Conservation (phyloP, 352 stramenopile species). For the Globisporangium paddicum region DNA sequence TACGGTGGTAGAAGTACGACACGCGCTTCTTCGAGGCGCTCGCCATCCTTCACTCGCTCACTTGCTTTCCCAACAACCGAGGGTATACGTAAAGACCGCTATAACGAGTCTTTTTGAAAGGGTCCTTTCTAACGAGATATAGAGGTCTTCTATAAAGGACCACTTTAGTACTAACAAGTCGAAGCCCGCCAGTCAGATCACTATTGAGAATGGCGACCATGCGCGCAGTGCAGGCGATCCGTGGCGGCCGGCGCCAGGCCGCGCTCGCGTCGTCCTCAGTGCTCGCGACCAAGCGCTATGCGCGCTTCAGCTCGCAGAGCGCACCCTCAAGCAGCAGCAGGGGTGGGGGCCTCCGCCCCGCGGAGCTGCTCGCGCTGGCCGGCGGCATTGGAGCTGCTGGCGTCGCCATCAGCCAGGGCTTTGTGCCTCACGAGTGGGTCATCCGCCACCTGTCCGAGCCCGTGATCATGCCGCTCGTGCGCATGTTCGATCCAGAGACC, state of each 20-base stretch:
- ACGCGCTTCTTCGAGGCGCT: constrained; percentile 71
- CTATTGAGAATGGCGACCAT: constrained; percentile 4
- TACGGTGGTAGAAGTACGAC: constrained; percentile 88
- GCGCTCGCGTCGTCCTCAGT: background rate
- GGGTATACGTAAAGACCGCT: too few relatives aligned
- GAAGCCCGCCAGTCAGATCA: constrained; percentile 11
- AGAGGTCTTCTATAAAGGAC: background rate
- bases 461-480: constrained; percentile 74
- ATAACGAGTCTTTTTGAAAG: too few relatives aligned
- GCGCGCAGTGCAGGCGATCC: constrained; percentile 4
- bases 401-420: constrained; percentile 54
- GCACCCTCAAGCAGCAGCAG: background rate
- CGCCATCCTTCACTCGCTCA: constrained; percentile 18
- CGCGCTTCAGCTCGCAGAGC: constrained; percentile 4
- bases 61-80: background rate
- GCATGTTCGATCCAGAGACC: constrained; percentile 80
- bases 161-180: background rate
- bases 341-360: constrained; percentile 6
- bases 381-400: constrained; percentile 50
- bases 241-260: background rate
- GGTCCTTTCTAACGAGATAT: background rate
- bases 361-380: constrained; percentile 31
- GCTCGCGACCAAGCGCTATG: constrained; percentile 2
- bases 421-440: constrained; percentile 72
- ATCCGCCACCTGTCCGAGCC: constrained; percentile 66